These are phyloP conservation scores for Acer negundo DNA, from an alignment of 345 rosid species.

Conservation along the genomic window DNA sequence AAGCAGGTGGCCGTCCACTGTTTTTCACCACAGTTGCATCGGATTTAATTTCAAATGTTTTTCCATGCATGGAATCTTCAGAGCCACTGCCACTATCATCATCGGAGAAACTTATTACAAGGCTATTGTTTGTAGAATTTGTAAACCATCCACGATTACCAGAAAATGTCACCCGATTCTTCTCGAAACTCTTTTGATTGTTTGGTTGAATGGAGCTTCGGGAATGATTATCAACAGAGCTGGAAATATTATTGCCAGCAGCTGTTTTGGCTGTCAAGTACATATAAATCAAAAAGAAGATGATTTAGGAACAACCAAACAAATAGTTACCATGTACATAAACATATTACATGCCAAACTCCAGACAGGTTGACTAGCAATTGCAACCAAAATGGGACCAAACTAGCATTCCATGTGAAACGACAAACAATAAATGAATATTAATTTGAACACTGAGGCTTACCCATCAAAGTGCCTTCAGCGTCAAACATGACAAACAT, in stretches of 20 bases:
- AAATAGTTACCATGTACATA: not conserved
- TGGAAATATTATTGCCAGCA: constrained; percentile 29
- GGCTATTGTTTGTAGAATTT: constrained; percentile 46
- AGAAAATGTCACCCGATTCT: constrained; percentile 42
- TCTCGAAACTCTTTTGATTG: constrained; percentile 42
- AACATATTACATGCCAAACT: not conserved
- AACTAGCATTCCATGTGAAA: not conserved
- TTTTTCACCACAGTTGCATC: constrained; percentile 28
- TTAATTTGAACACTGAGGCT: not conserved
- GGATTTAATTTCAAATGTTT: constrained; percentile 33
- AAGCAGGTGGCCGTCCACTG: constrained; percentile 35
- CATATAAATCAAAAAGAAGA: not conserved
- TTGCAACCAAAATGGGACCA: not conserved
- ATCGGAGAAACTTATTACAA: constrained; percentile 89
- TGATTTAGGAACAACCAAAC: not conserved
- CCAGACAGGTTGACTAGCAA: not conserved
- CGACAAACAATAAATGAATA: constrained; percentile 1
- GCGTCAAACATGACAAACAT: constrained; percentile 15
- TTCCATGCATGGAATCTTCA: constrained; percentile 41
- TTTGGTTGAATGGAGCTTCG: constrained; percentile 33
- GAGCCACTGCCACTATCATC: constrained; percentile 85
- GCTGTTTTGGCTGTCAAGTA: constrained; percentile 44
- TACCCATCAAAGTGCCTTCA: constrained; percentile 49
- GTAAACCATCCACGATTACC: constrained; percentile 43
- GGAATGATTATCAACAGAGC: constrained; percentile 28